Evolutionary conservation across 2,329 filamentous ascomycete species (phyloP), one percentile per base, ranked within the genome.

Genomic region (Alternaria sp.): DNA sequence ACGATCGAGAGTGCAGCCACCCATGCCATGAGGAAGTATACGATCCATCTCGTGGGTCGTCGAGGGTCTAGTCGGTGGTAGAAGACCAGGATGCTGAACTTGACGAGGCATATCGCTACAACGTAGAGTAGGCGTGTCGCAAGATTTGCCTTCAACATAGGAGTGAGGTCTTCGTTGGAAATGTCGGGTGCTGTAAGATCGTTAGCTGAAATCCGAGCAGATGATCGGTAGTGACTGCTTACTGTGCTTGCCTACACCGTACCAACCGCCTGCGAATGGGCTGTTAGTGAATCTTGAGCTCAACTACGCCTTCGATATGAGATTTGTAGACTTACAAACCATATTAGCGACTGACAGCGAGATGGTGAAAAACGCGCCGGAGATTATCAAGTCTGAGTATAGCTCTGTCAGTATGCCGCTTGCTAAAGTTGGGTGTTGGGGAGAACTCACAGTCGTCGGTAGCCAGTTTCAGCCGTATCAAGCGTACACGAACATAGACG

Each of bases 1-100:
- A 51, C 47, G 2, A 51, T 51, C 0, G 47, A 51, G 0, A 51
- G 26, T 1, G 26, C 47, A 1, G 47, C 26, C 1, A 51, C 47
- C 47, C 47, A 51, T 36, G 28, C 49, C 49, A 36, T 51, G 6
- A 51, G 5, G 25, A 51, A 51, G 49, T 51, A 51, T 2, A 51
- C 28, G 10, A 51, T 32, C 49, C 26, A 32, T 2, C 17, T 51
- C 9, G 49, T 51, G 17, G 17, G 28, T 30, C 10, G 28, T 12
- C 49, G 49, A 32, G 17, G 28, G 19, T 36, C 49, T 21, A 51
- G 17, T 23, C 49, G 9, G 5, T 15, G 49, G 49, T 51, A 51
- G 15, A 51, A 36, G 1, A 51, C 49, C 4, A 51, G 49, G 1
- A 51, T 51, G 17, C 28, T 32, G 28, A 51, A 51, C 17, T 51